A percentile compares a stretch with the other conserved stretches of the same genome.
phyloP scores from a whole-genome alignment of 345 rosid species.

The Orychophragmus violaceus region DNA sequence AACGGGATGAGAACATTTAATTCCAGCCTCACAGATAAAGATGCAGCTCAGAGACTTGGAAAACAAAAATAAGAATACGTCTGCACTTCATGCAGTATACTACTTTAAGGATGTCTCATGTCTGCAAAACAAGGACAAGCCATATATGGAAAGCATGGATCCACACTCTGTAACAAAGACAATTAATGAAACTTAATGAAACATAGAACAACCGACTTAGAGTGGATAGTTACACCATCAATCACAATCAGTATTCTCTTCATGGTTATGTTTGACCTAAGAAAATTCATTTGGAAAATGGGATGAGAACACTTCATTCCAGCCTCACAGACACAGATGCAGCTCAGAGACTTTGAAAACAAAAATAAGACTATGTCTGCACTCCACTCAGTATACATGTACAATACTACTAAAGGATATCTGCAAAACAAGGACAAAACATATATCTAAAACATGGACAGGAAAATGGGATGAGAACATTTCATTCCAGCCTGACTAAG shows the following conservation, averaged over 20 bases:
- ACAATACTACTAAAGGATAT: neutral
- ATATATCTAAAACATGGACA: neutral
- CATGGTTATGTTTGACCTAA: neutral
- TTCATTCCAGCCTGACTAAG: neutral
- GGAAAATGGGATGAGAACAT: too few species aligned
- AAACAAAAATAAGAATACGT: neutral
- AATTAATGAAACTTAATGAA: too few species aligned
- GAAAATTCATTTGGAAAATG: neutral
- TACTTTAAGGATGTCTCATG: conserved; percentile 2
- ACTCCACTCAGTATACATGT: neutral
- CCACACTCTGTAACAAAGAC: neutral
- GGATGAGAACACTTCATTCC: neutral
- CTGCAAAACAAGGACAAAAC: conserved; percentile 12
- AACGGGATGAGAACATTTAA: neutral
- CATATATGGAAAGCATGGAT: neutral
- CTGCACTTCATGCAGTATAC: neutral
- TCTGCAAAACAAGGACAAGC: conserved; percentile 14
- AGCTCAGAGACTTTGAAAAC: conserved; percentile 1
- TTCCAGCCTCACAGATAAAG: conserved; percentile 3
- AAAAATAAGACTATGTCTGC: neutral
- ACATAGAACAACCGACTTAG: neutral
- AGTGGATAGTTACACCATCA: too few species aligned
- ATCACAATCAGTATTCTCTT: neutral
- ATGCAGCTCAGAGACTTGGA: neutral
- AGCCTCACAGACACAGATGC: conserved; percentile 2